Conservation (phyloP, 2,329 filamentous ascomycete genomes). For the Trichoderma hamatum region DNA sequence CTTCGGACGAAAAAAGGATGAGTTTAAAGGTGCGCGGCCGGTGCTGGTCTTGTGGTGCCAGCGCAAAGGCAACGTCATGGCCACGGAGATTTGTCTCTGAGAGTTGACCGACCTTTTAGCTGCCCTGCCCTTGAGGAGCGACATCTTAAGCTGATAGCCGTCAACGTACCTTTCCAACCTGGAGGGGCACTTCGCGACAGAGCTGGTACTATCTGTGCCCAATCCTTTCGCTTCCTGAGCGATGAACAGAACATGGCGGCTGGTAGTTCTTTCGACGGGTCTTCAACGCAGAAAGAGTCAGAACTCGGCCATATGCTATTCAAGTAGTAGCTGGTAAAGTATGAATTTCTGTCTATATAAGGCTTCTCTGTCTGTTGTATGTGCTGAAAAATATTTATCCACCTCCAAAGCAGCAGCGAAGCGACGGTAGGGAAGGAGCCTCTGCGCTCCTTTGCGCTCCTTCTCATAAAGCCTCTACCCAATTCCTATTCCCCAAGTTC, state of each 20-base stretch:
- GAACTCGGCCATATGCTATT: neutral
- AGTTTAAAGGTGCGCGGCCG: conserved; percentile 37
- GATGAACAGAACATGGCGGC: conserved; percentile 44
- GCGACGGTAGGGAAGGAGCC: neutral
- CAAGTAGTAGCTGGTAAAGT: neutral
- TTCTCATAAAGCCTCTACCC: neutral
- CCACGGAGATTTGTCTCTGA: conserved; percentile 47
- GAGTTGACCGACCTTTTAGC: neutral
- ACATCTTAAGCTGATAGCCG: neutral
- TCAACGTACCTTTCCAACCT: conserved; percentile 37
- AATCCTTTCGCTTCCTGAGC: conserved; percentile 43
- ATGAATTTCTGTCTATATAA: neutral
- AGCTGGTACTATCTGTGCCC: conserved; percentile 38
- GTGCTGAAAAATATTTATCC: neutral
- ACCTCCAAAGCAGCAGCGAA: neutral
- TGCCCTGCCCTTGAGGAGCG: conserved; percentile 9
- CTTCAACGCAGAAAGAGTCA: neutral
- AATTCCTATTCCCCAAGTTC: neutral
- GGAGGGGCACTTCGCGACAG: conserved; percentile 31
- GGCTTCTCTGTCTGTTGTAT: neutral
- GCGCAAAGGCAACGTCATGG: conserved; percentile 51
- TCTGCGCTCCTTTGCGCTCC: conserved; percentile 13
- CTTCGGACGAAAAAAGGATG: conserved; percentile 46
- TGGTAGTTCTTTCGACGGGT: neutral
- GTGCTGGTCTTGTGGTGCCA: conserved; percentile 29